Conservation (phyloP, 2,329 filamentous ascomycete genomes). For the Colletotrichum shisoi region DNA sequence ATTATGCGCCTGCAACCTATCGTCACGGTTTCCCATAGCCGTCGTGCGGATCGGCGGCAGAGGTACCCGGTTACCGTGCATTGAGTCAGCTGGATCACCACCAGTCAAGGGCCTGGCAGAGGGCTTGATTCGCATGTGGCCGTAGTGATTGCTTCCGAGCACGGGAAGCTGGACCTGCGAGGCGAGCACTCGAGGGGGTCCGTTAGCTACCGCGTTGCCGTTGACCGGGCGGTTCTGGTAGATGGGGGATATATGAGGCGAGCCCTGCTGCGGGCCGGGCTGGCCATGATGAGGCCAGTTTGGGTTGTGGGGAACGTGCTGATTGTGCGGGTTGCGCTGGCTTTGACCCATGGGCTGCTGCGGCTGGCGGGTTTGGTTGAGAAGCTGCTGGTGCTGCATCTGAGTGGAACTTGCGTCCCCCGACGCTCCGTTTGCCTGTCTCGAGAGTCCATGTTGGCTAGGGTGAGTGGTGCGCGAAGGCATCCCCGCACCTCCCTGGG, state of each 20-base stretch:
- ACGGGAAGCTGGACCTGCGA: constrained; percentile 20
- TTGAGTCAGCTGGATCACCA: not conserved
- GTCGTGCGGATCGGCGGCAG: not conserved
- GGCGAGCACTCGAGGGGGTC: constrained; percentile 14
- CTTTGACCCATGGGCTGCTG: constrained; percentile 12
- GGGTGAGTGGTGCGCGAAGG: constrained; percentile 5
- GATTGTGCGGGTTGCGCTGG: constrained; percentile 9
- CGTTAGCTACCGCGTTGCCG: not conserved
- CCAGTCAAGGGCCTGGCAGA: not conserved
- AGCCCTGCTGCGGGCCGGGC: not conserved
- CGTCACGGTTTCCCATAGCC: constrained; percentile 6
- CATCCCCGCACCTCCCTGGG: not conserved
- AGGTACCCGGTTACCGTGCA: constrained; percentile 1
- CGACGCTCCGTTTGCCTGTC: not conserved
- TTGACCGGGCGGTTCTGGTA: constrained; percentile 9
- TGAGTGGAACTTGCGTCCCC: constrained; percentile 18
- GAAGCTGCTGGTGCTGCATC: constrained; percentile 17
- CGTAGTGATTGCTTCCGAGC: constrained; percentile 11
- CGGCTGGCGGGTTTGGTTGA: constrained; percentile 1
- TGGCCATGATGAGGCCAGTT: constrained; percentile 21
- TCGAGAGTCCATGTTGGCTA: not conserved
- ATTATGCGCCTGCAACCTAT: not conserved
- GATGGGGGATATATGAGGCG: constrained; percentile 8
- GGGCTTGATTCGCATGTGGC: not conserved
- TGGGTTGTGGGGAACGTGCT: not conserved